Conservation (phyloP, 495 filamentous ascomycete genomes). For the Daldinia vernicosa region DNA sequence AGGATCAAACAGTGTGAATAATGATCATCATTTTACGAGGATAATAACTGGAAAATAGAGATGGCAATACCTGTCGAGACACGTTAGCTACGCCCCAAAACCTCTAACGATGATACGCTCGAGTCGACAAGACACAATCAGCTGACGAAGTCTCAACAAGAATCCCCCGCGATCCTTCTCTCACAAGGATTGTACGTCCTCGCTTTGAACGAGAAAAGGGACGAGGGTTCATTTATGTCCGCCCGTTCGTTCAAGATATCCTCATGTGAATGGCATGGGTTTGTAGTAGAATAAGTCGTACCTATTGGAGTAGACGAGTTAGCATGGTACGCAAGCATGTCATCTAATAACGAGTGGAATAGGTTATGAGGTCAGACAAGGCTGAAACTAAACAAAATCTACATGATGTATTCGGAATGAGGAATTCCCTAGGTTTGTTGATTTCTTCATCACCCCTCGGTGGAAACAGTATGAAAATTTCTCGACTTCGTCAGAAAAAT, state of each 20-base stretch:
- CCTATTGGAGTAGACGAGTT: conserved; percentile 57
- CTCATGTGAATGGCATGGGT: conserved; percentile 66
- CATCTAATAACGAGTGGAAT: conserved; percentile 44
- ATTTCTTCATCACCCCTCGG: conserved; percentile 83
- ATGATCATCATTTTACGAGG: conserved; percentile 57
- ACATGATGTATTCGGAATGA: conserved; percentile 92
- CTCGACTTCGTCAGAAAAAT: conserved; percentile 13
- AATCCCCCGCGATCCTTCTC: conserved; percentile 71
- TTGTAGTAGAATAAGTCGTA: conserved; percentile 55
- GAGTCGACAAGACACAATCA: conserved; percentile 65
- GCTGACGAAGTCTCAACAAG: conserved; percentile 98
- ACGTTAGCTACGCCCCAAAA: conserved; percentile 46
- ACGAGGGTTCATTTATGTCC: conserved; percentile 85
- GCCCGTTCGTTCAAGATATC: conserved; percentile 98
- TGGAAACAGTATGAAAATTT: neutral
- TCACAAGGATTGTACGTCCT: conserved; percentile 90
- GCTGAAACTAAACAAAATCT: conserved; percentile 96
- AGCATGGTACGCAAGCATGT: conserved; percentile 45
- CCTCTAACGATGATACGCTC: neutral
- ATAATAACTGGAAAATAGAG: conserved; percentile 29
- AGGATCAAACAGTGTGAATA: conserved; percentile 99
- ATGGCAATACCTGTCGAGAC: conserved; percentile 54
- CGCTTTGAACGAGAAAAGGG: conserved; percentile 69
- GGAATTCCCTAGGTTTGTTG: conserved; percentile 89
- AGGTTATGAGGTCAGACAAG: conserved; percentile 82